Base-by-base conservation (phyloP, 2,329 filamentous ascomycete genomes). In the Venturia asperata region DNA sequence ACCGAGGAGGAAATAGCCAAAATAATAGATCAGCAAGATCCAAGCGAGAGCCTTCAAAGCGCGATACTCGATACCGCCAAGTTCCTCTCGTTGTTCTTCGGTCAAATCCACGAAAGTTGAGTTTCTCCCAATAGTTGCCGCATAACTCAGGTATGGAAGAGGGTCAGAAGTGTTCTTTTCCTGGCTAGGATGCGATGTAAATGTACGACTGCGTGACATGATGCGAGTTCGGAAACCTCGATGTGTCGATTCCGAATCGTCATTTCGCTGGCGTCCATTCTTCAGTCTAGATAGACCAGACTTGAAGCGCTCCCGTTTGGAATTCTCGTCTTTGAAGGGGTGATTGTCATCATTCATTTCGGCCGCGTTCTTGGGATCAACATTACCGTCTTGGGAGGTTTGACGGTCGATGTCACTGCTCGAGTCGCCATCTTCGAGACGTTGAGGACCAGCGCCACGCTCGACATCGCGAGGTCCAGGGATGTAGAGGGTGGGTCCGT, bases 31-130 rank as follows among this genome's bases (percentile, higher is more conserved):
- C 74, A 41, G 10, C 24, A 97, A 79, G 39, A 97, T 86, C 37
- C 91, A 74, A 1, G 90, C 90, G 61, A 99, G 78, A 1, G 91
- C 91, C 75, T 96, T 95, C 67, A 99, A 75, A 0, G 93, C 90
- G 6, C 94, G 88, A 72, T 99, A 99, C 75, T 99, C 94, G 68
- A 99, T 96, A 24, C 94, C 94, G 13, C 94, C 94, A 2, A 99
- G 79, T 75, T 99, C 94, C 73, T 99, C 92, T 69, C 94, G 85
- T 76, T 99, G 92, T 68, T 94, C 91, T 69, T 96, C 89, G 0
- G 89, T 90, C 68, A 99, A 77, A 69, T 92, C 91, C 15, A 94
- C 83, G 72, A 97, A 99, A 45, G 90, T 88, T 13, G 93, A 97
- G 74, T 99, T 99, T 68, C 94, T 87, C 30, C 89, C 93, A 64